Conservation (phyloP, 805 yeast species). For the Candida ponderosae region DNA sequence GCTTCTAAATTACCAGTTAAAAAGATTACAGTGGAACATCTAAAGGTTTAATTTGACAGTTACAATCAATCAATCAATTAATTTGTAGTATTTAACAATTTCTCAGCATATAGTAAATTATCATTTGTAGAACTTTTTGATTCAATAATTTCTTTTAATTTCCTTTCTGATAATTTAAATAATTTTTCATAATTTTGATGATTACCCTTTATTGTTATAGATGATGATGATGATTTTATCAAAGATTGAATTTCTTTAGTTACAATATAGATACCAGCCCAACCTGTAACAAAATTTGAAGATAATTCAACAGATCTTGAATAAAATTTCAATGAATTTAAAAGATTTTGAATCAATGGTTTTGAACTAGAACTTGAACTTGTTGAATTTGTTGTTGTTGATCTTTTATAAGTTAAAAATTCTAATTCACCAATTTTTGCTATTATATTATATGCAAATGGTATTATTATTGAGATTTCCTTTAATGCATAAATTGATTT, state of each 20-base stretch:
- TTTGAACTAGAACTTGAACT: constrained; percentile 4
- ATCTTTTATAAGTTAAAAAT: constrained; percentile 7
- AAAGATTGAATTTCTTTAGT: constrained; percentile 18
- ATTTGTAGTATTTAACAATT: constrained; percentile 8
- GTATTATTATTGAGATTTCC: constrained; percentile 62
- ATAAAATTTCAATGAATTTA: constrained; percentile 35
- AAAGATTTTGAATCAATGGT: constrained; percentile 5
- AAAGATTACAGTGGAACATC: constrained; percentile 11
- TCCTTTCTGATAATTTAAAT: constrained; percentile 26
- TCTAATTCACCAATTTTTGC: constrained; percentile 56
- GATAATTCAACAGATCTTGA: constrained; percentile 73
- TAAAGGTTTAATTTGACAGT: constrained; percentile 4
- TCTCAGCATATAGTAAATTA: constrained; percentile 32
- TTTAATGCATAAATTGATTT: constrained; percentile 60
- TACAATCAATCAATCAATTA: constrained; percentile 11
- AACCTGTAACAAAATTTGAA: constrained; percentile 59
- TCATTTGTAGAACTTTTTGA: constrained; percentile 20
- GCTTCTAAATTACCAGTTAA: constrained; percentile 47
- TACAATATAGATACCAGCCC: constrained; percentile 56
- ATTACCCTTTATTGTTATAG: constrained; percentile 13
- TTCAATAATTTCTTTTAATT: constrained; percentile 27
- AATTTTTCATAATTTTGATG: constrained; percentile 23
- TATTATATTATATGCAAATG: constrained; percentile 61
- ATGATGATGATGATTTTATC: constrained; percentile 9
- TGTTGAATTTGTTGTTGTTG: constrained; percentile 4